Conservation (phyloP, 495 filamentous ascomycete genomes). For the Hypomontagnella monticulosa region DNA sequence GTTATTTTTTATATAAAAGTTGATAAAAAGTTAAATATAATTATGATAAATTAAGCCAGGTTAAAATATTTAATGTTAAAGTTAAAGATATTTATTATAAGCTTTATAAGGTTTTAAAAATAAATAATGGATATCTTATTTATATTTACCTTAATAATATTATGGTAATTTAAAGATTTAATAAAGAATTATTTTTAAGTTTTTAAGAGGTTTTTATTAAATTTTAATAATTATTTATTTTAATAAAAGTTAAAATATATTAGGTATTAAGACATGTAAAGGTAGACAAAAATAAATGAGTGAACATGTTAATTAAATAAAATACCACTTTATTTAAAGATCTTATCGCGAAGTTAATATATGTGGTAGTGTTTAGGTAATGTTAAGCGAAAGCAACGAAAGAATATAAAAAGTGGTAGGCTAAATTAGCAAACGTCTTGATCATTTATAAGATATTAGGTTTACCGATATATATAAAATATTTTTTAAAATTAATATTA, state of each 20-base stretch:
- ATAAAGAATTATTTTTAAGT: not conserved
- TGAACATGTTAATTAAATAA: not conserved
- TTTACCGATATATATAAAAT: not conserved
- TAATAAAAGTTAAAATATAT: not conserved
- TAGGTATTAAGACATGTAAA: not conserved
- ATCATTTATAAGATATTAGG: not conserved
- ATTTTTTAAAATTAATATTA: not conserved
- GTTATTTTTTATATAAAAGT: not conserved
- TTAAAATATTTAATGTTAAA: slow-evolving; percentile 7
- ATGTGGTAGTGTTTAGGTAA: not conserved
- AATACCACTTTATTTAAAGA: not conserved
- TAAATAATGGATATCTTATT: not conserved
- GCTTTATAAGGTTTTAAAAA: not conserved
- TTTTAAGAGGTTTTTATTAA: not conserved
- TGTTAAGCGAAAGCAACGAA: not conserved
- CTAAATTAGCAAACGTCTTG: not conserved
- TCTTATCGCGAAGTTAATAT: not conserved
- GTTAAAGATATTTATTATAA: not conserved
- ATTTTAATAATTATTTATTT: not conserved
- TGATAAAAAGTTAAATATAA: not conserved
- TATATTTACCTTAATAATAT: slow-evolving; percentile 2
- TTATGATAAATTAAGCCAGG: not conserved
- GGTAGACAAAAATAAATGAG: not conserved
- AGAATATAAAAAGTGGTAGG: not conserved
- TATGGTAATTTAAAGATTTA: not conserved